These are phyloP conservation scores for Cryptococcus floricola DNA, from an alignment of 1,284 basidiomycete genomes.

Conservation along the genomic window DNA sequence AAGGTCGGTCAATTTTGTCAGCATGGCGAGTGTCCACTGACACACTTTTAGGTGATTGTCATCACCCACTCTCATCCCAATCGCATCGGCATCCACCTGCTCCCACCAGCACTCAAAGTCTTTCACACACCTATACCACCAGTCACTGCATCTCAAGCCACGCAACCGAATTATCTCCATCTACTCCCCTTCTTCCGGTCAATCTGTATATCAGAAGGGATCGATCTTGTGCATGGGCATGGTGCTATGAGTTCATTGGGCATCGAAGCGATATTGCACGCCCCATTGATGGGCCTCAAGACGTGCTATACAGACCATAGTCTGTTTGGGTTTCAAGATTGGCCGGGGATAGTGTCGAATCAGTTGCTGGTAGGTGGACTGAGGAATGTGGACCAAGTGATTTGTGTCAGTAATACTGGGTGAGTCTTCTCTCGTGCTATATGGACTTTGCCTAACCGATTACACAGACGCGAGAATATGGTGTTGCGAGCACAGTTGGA, in stretches of 20 bases:
- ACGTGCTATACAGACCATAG: slow-evolving; percentile 97
- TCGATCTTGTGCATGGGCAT: slow-evolving; percentile 87
- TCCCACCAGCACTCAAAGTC: slow-evolving; percentile 79
- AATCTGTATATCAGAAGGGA: slow-evolving; percentile 80
- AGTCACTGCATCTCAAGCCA: slow-evolving; percentile 76
- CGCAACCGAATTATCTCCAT: slow-evolving; percentile 89
- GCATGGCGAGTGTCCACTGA: not conserved
- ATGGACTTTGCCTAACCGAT: slow-evolving; percentile 3
- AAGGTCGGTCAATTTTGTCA: slow-evolving; percentile 56
- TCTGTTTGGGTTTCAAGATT: slow-evolving; percentile 92
- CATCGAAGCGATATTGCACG: slow-evolving; percentile 87
- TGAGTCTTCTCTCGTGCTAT: slow-evolving; percentile 47
- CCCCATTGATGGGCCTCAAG: slow-evolving; percentile 65
- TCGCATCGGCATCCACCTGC: slow-evolving; percentile 82
- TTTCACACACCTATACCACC: slow-evolving; percentile 89
- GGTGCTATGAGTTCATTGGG: slow-evolving; percentile 84
- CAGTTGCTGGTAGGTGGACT: slow-evolving; percentile 84
- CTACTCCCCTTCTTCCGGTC: slow-evolving; percentile 86
- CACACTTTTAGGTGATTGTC: slow-evolving; percentile 68
- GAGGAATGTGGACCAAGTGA: slow-evolving; percentile 85
- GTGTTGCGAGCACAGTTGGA: slow-evolving; percentile 78
- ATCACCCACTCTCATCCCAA: slow-evolving; percentile 90
- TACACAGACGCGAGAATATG: slow-evolving; percentile 82
- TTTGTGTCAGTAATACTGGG: slow-evolving; percentile 98
- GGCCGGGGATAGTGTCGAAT: slow-evolving; percentile 93